Percentiles rank a stretch among this genome's conserved stretches.
phyloP scores from a whole-genome alignment of 2,329 filamentous ascomycete genomes.

The Alternaria sp. region DNA sequence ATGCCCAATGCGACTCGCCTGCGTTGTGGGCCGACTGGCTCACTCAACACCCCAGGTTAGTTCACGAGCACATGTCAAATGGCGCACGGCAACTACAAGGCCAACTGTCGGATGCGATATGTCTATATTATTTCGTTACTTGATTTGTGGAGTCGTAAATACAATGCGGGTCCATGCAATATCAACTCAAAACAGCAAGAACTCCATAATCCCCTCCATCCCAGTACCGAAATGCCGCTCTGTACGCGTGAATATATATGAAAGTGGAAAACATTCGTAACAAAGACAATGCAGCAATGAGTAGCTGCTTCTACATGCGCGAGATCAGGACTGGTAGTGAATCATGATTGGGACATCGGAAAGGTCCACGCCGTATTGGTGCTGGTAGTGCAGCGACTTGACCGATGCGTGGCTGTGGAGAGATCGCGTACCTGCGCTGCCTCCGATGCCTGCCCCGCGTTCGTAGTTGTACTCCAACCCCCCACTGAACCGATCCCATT shows the following conservation, averaged over 20 bases:
- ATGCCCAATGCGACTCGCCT: neutral
- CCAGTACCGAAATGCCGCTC: slow-evolving; percentile 17
- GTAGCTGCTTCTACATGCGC: slow-evolving; percentile 19
- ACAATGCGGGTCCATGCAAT: slow-evolving; percentile 15
- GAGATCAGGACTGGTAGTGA: slow-evolving; percentile 43
- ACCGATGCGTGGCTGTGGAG: slow-evolving; percentile 41
- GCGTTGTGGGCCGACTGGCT: neutral
- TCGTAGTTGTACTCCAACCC: slow-evolving; percentile 50
- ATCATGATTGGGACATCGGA: slow-evolving; percentile 45
- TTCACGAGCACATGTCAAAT: neutral
- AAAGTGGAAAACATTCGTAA: slow-evolving; percentile 17
- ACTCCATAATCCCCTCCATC: slow-evolving; percentile 15
- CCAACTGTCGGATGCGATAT: neutral
- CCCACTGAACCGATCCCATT: slow-evolving; percentile 48
- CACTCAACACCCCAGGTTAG: neutral
- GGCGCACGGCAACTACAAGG: neutral
- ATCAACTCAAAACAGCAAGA: slow-evolving; percentile 21
- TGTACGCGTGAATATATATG: slow-evolving; percentile 15
- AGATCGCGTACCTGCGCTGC: slow-evolving; percentile 49
- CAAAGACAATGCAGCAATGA: slow-evolving; percentile 4
- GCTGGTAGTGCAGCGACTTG: slow-evolving; percentile 42
- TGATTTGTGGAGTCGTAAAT: slow-evolving; percentile 18
- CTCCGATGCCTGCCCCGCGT: slow-evolving; percentile 44
- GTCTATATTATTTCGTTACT: slow-evolving; percentile 14
- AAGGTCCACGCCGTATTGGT: slow-evolving; percentile 45